phyloP scores from a whole-genome alignment of 495 filamentous ascomycete species.

The Xylaria sp. region DNA sequence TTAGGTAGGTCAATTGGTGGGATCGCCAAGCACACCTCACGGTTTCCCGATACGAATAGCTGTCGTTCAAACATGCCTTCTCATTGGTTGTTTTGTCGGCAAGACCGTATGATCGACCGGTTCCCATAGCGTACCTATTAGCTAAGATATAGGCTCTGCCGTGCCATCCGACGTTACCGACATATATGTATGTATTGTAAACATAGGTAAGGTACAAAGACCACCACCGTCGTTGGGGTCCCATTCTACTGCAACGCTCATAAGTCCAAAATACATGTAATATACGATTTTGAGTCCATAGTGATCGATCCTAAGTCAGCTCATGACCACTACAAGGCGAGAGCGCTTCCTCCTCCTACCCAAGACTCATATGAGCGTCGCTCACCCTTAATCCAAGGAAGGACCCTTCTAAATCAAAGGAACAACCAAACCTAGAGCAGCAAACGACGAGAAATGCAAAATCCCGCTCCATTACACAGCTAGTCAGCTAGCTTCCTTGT shows the following conservation, averaged over 20 bases:
- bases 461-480: no score
- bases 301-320: no score
- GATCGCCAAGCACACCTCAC: constrained; percentile 4
- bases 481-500: no score
- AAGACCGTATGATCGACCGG: not conserved
- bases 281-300: not conserved
- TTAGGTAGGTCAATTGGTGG: not conserved
- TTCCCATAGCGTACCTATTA: constrained; percentile 3
- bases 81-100: constrained; percentile 7
- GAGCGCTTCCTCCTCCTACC: no score
- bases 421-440: no score
- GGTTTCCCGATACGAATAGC: constrained; percentile 13
- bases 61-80: constrained; percentile 3
- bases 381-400: no score
- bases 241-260: not conserved
- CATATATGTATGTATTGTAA: not conserved
- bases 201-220: no score
- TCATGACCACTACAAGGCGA: no score
- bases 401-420: no score
- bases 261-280: not conserved
- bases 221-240: not conserved
- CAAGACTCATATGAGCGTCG: no score
- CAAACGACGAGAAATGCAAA: no score
- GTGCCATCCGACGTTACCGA: not conserved
- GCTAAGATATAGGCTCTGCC: constrained; percentile 2